Evolutionary conservation across 2,329 filamentous ascomycete species (phyloP).

Genomic region (Nemania abortiva): DNA sequence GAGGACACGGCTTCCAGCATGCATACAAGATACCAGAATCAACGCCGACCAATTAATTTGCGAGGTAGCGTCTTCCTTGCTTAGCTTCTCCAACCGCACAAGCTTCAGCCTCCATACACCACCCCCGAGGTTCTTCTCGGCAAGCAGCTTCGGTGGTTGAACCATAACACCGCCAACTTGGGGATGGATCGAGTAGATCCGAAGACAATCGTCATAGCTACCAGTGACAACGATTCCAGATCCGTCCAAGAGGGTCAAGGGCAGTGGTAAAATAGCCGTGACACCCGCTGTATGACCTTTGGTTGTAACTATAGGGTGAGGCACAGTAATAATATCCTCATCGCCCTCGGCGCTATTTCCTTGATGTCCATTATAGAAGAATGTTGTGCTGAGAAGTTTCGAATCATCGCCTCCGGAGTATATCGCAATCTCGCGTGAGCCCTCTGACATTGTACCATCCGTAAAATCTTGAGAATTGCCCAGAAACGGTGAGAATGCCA

Average conservation of each 20-base stretch:
- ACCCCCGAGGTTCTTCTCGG: slow-evolving; percentile 75
- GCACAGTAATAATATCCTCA: slow-evolving; percentile 33
- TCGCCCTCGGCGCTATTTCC: slow-evolving; percentile 23
- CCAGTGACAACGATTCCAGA: slow-evolving; percentile 79
- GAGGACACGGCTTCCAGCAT: slow-evolving; percentile 81
- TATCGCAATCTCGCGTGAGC: slow-evolving; percentile 54
- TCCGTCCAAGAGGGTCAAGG: slow-evolving; percentile 55
- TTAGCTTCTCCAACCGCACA: slow-evolving; percentile 54
- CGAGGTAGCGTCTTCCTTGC: slow-evolving; percentile 37
- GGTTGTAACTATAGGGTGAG: slow-evolving; percentile 48
- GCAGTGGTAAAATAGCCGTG: slow-evolving; percentile 83
- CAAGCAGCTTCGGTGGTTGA: slow-evolving; percentile 64
- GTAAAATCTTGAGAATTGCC: background rate
- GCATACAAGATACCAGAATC: slow-evolving; percentile 93
- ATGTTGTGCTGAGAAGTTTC: slow-evolving; percentile 63
- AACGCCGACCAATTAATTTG: slow-evolving; percentile 49
- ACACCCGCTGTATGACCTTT: slow-evolving; percentile 84
- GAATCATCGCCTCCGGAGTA: slow-evolving; percentile 84
- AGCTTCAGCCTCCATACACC: slow-evolving; percentile 90
- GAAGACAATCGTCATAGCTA: slow-evolving; percentile 88
- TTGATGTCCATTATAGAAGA: slow-evolving; percentile 38
- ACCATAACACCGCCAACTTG: slow-evolving; percentile 56
- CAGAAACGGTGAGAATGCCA: slow-evolving; percentile 65
- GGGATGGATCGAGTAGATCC: slow-evolving; percentile 70
- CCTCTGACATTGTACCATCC: slow-evolving; percentile 23